Percentiles rank a stretch among this genome's conserved stretches.
These are phyloP conservation scores for Nannochloropsis salina DNA, from an alignment of 108 stramenopile species.

Conservation along the genomic window DNA sequence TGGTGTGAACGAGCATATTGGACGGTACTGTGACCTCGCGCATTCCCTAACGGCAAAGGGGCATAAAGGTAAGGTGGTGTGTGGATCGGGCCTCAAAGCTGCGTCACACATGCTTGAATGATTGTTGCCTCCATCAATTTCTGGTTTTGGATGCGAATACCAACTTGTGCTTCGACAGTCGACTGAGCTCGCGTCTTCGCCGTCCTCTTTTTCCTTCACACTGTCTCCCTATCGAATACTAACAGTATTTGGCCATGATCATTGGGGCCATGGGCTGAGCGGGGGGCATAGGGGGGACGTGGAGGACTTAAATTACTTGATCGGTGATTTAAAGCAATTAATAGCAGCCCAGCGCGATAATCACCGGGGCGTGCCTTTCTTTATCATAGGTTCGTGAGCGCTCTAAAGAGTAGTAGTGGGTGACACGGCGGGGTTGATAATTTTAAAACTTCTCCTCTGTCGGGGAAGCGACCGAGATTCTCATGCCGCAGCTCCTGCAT, in stretches of 20 bases:
- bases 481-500: neutral
- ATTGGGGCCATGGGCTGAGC: neutral
- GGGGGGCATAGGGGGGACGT: neutral
- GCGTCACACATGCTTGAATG: no score
- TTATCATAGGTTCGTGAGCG: neutral
- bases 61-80: neutral
- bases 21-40: neutral
- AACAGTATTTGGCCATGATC: neutral
- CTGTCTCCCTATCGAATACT: neutral
- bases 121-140: no score
- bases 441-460: no score
- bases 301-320: neutral
- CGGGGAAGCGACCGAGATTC: no score
- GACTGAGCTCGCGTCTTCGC: no score
- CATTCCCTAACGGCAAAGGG: neutral
- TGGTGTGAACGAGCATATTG: neutral
- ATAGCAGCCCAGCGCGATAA: neutral
- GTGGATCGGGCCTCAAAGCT: no score
- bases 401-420: neutral
- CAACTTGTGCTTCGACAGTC: no score
- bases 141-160: no score
- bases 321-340: slow-evolving; percentile 1
- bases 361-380: neutral
- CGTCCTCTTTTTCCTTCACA: neutral
- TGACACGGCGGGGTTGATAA: no score